These are phyloP conservation scores for Rosa lucieae DNA, from an alignment of 306 rosid genomes.

Conservation along the genomic window DNA sequence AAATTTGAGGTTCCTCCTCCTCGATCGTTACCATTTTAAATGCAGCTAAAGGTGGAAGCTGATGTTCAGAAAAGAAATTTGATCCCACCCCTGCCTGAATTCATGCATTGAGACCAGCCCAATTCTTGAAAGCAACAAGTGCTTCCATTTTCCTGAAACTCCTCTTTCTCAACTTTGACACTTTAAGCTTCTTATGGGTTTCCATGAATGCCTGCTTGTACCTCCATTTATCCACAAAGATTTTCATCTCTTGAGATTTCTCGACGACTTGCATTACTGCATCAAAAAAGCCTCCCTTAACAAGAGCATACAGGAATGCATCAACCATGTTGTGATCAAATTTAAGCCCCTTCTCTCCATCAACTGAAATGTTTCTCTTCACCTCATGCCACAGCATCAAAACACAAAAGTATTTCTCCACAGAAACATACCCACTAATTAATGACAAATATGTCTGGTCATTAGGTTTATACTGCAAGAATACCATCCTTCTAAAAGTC, in stretches of 20 bases:
- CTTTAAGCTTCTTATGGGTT: constrained; percentile 85
- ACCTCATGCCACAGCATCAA: constrained; percentile 94
- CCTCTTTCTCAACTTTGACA: constrained; percentile 69
- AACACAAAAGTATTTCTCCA: constrained; percentile 76
- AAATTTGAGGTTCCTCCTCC: constrained; percentile 19
- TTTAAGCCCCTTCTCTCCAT: constrained; percentile 64
- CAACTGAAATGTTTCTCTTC: constrained; percentile 53
- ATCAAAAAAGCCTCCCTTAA: constrained; percentile 96
- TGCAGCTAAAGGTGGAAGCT: constrained; percentile 4
- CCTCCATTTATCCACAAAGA: constrained; percentile 95
- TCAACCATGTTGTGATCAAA: constrained; percentile 77
- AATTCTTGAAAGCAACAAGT: constrained; percentile 86
- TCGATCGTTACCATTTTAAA: constrained; percentile 14
- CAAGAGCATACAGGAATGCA: constrained; percentile 85
- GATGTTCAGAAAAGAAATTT: constrained; percentile 14
- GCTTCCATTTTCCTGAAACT: constrained; percentile 82
- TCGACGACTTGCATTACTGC: constrained; percentile 95
- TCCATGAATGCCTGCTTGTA: constrained; percentile 98
- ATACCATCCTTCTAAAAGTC: constrained; percentile 85
- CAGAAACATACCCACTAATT: constrained; percentile 75
- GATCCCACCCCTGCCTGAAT: constrained; percentile 13
- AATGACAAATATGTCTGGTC: constrained; percentile 86
- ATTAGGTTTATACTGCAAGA: constrained; percentile 82
- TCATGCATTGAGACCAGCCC: constrained; percentile 90
- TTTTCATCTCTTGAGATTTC: constrained; percentile 80